Conservation (phyloP, 345 rosid genomes). For the Moringa oleifera region DNA sequence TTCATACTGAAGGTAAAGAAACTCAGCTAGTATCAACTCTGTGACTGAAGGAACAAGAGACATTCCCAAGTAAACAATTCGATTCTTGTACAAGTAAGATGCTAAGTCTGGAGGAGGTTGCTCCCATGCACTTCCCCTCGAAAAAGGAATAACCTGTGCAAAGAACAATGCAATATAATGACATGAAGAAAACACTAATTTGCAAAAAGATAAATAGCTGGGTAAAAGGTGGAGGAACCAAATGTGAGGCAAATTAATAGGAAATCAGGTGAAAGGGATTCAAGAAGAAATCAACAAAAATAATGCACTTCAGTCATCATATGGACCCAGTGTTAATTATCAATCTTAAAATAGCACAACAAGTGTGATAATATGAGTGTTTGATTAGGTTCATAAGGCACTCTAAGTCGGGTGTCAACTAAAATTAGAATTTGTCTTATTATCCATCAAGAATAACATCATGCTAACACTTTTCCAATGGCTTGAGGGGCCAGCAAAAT, state of each 20-base stretch:
- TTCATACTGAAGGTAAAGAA: slow-evolving; percentile 88
- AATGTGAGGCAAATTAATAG: slow-evolving; percentile 3
- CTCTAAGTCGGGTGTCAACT: no score
- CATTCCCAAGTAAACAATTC: slow-evolving; percentile 95
- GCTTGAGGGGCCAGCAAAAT: no score
- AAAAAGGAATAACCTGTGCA: slow-evolving; percentile 77
- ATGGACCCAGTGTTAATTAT: neutral
- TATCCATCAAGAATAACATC: no score
- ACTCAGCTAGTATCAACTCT: slow-evolving; percentile 73
- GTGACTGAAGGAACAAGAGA: slow-evolving; percentile 89
- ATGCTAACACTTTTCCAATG: no score
- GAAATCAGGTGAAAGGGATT: neutral
- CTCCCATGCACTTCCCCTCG: slow-evolving; percentile 68
- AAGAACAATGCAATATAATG: neutral
- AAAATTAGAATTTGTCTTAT: no score
- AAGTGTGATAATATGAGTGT: neutral
- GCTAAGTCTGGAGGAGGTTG: slow-evolving; percentile 96
- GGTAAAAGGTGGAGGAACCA: neutral
- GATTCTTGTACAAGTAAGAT: slow-evolving; percentile 68
- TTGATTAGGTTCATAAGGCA: neutral
- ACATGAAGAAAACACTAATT: neutral
- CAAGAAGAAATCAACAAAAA: neutral
- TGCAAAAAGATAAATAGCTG: slow-evolving; percentile 10
- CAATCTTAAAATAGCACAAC: neutral
- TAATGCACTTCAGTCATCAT: neutral